Evolutionary conservation across 768 basidiomycete species (phyloP).

Genomic region (Cystofilobasidium bisporidii): DNA sequence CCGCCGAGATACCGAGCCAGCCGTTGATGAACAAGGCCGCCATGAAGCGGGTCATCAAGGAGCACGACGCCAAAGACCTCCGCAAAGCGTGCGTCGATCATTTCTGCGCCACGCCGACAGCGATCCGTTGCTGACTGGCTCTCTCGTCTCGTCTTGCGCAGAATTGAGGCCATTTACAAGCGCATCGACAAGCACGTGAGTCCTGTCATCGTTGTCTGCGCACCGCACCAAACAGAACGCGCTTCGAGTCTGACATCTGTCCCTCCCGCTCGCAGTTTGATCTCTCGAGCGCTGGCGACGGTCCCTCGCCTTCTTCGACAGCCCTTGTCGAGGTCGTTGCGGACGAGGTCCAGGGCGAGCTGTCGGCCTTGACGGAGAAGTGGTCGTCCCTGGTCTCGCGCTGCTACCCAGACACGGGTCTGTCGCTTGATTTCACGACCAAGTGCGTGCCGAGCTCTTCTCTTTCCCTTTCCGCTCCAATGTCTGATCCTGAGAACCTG

Average conservation of each 20-base stretch:
- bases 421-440: slow-evolving; percentile 62
- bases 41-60: slow-evolving; percentile 76
- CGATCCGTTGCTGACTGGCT: neutral
- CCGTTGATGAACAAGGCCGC: slow-evolving; percentile 63
- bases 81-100: slow-evolving; percentile 55
- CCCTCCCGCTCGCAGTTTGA: slow-evolving; percentile 15
- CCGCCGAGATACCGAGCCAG: slow-evolving; percentile 66
- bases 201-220: neutral
- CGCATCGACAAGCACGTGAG: slow-evolving; percentile 89
- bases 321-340: slow-evolving; percentile 69
- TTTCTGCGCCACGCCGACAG: too few relatives aligned
- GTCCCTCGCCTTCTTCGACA: slow-evolving; percentile 25
- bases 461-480: neutral
- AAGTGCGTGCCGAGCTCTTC: neutral
- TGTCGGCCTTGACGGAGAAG: slow-evolving; percentile 60
- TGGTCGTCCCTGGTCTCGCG: slow-evolving; percentile 61
- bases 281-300: slow-evolving; percentile 36
- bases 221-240: neutral
- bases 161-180: slow-evolving; percentile 69
- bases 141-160: neutral
- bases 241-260: slow-evolving; percentile 39
- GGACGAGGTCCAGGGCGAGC: slow-evolving; percentile 80
- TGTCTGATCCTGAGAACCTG: too few relatives aligned
- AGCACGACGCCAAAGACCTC: slow-evolving; percentile 77
- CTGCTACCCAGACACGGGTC: slow-evolving; percentile 67